Base-by-base conservation (phyloP, 176 grass and related monocot species). In the Triticum timopheevii region DNA sequence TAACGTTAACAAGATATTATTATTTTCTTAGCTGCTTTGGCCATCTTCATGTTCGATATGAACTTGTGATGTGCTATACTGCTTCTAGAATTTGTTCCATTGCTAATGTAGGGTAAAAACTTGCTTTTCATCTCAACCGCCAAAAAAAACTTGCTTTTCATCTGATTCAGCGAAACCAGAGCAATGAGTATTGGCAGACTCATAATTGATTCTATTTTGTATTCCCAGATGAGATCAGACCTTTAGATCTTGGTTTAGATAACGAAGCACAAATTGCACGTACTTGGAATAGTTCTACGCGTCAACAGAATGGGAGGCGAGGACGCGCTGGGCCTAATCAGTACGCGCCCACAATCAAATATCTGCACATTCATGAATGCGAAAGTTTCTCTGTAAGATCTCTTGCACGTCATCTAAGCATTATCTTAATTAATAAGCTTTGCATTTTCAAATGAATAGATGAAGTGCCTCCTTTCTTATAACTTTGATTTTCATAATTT, bases 371-470 rank as follows among this genome's bases (percentile, higher is more conserved):
- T 73, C 90, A 93, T 89, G 97, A 99, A 84, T 93, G 77, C 1
- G 94, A 99, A 83, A 94, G 90, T 61, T 99, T 96, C 62, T 99
- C 97, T 74, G 97, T 99, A 94, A 77, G 97, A 86, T 84, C 63
- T 59, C 79, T 61, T 47, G 34, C 77, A 64, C 30, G 64, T 89
- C 36, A 27, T 84, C 85, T 79, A 10, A 58, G 47, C 23, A 44
- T 49, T 74, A 30, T 76, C 45, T 49, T 71, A 82, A 44, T 63
- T 68, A 65, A 82, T 68, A 65, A 82, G 65, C 13, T 66, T 13
- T 59, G 30, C 2, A 42, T 4, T 42, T 80, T 80, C 33, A 58
- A 13, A 25, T 42, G 33, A 40, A 71, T 61, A 65, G 22, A n/a
- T 71, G 31, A 45, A 54, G 34, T n/a, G 25, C 24, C 4, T 20